phyloP scores from a whole-genome alignment of 495 filamentous ascomycete genomes.

The Aspergillus carlsbadensis region DNA sequence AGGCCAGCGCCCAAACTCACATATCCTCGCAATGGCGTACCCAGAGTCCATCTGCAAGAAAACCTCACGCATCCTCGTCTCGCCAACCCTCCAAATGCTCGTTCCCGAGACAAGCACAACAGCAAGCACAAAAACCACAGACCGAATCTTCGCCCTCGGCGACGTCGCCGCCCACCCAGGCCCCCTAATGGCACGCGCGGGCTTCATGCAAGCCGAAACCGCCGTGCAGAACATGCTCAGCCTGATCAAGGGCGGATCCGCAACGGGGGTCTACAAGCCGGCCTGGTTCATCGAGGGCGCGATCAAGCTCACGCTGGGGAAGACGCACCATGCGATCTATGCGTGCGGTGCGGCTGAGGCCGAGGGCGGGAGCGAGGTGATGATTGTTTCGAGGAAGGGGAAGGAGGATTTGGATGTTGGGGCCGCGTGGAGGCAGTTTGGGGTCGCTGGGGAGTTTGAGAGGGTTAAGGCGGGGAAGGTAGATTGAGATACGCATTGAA shows the following conservation, averaged over 20 bases:
- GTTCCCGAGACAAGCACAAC: slow-evolving; percentile 15
- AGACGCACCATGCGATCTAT: not conserved
- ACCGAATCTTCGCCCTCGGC: slow-evolving; percentile 48
- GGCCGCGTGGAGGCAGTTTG: not conserved
- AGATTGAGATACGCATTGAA: too few relatives aligned
- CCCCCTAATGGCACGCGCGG: slow-evolving; percentile 46
- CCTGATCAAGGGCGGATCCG: slow-evolving; percentile 24
- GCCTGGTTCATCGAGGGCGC: slow-evolving; percentile 21
- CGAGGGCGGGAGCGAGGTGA: not conserved
- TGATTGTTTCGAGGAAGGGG: not conserved
- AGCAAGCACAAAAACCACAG: slow-evolving; percentile 8
- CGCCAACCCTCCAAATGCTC: slow-evolving; percentile 49
- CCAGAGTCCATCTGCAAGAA: slow-evolving; percentile 37
- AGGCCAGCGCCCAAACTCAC: slow-evolving; percentile 26
- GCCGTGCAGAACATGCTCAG: slow-evolving; percentile 48
- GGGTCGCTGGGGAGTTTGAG: not conserved
- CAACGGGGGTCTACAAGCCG: slow-evolving; percentile 16
- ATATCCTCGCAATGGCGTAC: not conserved
- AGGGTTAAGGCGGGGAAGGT: slow-evolving; percentile 4
- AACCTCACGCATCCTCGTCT: slow-evolving; percentile 41
- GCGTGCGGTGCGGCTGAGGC: not conserved
- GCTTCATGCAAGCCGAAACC: slow-evolving; percentile 39
- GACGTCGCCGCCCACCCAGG: slow-evolving; percentile 50
- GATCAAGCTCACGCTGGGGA: slow-evolving; percentile 27
- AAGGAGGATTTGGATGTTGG: not conserved